phyloP scores from a whole-genome alignment of 257 asterid species.

The Penstemon eatonii region DNA sequence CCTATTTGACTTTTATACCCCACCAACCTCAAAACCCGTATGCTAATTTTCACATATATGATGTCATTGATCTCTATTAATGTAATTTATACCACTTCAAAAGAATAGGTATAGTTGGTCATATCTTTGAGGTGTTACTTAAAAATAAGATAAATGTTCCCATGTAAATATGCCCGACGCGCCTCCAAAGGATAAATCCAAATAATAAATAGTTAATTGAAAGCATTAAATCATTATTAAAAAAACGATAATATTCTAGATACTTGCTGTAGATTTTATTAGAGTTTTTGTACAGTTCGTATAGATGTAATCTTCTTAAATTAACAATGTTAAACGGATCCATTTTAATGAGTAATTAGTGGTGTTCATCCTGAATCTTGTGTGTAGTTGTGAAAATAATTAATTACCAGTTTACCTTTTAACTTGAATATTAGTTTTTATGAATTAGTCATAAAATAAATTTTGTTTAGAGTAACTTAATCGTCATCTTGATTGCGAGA shows the following conservation, averaged over 20 bases:
- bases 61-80: background rate
- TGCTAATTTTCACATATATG: background rate
- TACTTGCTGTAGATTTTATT: background rate
- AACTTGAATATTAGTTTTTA: background rate
- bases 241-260: background rate
- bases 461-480: background rate
- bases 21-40: background rate
- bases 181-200: too few species aligned
- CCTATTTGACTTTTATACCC: conserved; percentile 16
- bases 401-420: background rate
- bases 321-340: background rate
- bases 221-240: background rate
- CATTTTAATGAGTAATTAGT: background rate
- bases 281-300: background rate
- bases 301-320: background rate
- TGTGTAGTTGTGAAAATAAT: too few species aligned
- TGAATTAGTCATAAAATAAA: background rate
- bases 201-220: too few species aligned
- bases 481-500: background rate
- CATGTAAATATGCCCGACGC: too few species aligned
- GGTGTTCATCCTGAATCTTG: conserved; percentile 1
- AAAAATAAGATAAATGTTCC: background rate
- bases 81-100: background rate
- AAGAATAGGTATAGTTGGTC: background rate
- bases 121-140: background rate